These are phyloP conservation scores for Puccinia coronata DNA, from an alignment of 1,284 basidiomycete genomes.

Conservation along the genomic window DNA sequence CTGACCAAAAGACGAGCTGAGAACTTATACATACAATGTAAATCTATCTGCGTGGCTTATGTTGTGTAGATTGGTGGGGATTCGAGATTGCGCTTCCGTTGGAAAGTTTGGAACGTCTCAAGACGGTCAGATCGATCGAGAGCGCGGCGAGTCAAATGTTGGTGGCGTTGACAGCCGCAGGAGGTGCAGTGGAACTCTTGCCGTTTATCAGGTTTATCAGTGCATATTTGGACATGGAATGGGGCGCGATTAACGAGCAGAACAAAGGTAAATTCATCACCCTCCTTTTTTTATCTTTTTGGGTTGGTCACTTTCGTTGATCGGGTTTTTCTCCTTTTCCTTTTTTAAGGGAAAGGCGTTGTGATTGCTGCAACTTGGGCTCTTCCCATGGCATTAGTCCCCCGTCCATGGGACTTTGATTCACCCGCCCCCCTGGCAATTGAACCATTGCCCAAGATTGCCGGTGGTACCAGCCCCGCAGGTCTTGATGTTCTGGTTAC, in stretches of 20 bases:
- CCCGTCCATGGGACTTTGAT: conserved; percentile 46
- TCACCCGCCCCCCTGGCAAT: neutral
- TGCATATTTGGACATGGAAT: conserved; percentile 54
- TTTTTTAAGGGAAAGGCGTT: conserved; percentile 51
- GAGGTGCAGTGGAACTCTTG: conserved; percentile 54
- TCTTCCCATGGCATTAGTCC: conserved; percentile 48
- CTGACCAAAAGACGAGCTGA: no score
- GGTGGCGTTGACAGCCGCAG: conserved; percentile 52
- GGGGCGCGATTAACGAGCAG: conserved; percentile 52
- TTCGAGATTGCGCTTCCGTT: conserved; percentile 54
- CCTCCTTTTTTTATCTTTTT: neutral
- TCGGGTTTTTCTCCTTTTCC: neutral
- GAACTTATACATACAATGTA: no score
- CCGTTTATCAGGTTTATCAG: conserved; percentile 54
- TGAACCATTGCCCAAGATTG: neutral
- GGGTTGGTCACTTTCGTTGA: neutral
- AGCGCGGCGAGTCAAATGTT: conserved; percentile 53
- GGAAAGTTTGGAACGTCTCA: conserved; percentile 48
- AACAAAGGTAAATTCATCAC: conserved; percentile 44
- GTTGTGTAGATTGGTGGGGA: conserved; percentile 56
- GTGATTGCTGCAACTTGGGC: conserved; percentile 57
- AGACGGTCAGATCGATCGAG: conserved; percentile 50
- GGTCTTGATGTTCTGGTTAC: neutral
- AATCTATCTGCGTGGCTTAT: no score
- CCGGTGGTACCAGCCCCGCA: neutral